These are phyloP conservation scores for Talaromyces sp. DNA, from an alignment of 2,329 filamentous ascomycete genomes.

Conservation along the genomic window DNA sequence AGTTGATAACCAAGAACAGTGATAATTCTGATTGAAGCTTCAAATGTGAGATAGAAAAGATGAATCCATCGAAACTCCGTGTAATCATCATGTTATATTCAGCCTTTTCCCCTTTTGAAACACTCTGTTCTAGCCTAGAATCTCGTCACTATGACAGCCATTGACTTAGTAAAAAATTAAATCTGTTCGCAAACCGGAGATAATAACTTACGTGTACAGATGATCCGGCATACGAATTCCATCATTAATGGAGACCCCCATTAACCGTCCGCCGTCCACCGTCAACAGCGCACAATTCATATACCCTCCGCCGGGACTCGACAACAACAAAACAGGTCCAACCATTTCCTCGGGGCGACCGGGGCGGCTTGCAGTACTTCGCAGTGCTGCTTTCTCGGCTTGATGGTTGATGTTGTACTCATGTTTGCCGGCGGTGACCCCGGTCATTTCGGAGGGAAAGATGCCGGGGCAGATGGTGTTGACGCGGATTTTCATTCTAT, in stretches of 20 bases:
- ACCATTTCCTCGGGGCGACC: constrained; percentile 28
- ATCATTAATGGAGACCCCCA: constrained; percentile 20
- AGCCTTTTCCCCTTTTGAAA: not conserved
- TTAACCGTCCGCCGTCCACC: constrained; percentile 25
- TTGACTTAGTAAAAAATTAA: not conserved
- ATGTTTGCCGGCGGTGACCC: constrained; percentile 21
- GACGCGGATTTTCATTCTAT: constrained; percentile 21
- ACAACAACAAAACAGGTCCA: constrained; percentile 25
- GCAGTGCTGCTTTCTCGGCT: constrained; percentile 24
- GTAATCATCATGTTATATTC: no score
- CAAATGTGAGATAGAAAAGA: no score
- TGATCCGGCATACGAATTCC: constrained; percentile 20
- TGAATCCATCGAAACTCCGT: no score
- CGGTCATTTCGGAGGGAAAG: constrained; percentile 19
- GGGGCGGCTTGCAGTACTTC: constrained; percentile 25
- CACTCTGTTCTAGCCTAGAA: not conserved
- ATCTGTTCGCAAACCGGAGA: not conserved
- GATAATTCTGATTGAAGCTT: no score
- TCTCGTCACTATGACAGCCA: constrained; percentile 3
- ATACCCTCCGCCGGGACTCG: constrained; percentile 26
- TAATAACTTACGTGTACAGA: constrained; percentile 16
- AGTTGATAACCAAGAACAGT: no score
- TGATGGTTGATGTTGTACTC: constrained; percentile 21
- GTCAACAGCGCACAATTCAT: constrained; percentile 28
- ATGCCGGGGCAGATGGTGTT: constrained; percentile 26